Base-by-base conservation (phyloP, 2,329 filamentous ascomycete genomes). In the Piedraia hortae region DNA sequence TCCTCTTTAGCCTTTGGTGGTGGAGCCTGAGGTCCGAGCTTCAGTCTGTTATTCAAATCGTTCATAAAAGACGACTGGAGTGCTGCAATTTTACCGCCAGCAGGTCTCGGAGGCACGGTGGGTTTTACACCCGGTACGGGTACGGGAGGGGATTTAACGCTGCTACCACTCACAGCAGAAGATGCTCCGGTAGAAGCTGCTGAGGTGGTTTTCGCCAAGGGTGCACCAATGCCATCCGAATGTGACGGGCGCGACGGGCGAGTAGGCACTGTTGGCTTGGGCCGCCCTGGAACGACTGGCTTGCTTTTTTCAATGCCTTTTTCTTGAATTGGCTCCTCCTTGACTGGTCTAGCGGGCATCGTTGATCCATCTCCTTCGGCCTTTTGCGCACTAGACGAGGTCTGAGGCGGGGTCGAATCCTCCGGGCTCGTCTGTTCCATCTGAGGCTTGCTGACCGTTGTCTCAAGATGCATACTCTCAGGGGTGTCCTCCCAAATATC, bases 401-500 rank as follows among this genome's bases (percentile, higher is more conserved):
- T 32, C 12, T 23, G 19, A 12, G 30, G 33, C 6, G 31, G 35
- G 3, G 35, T 28, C 21, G 31, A 27, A n/a, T 34, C 34, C 10
- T 40, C 37, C 6, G 33, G 28, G 35, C 34, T 29, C 3, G 32
- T 26, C 16, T 44, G 39, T 10, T 40, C 39, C 30, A 37, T 34
- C 22, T 42, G 36, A 16, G 40, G 41, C 5, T 29, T 30, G 15
- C 41, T 47, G 21, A 88, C 66, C 1, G 70, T 80, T 0, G 80
- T 72, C 36, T 78, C 65, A 10, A 88, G 58, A 30, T 71, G 59
- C 26, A 73, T 59, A 36, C 74, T 82, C 35, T 89, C 77, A 1
- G 82, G 82, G 0, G 62, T 67, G 42, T 93, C 82, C 48, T 93
- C 82, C 82, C 82, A 91, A 18, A 91, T 65, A 45, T 93, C 82